Base-by-base conservation (phyloP, 495 filamentous ascomycete species). In the Gamarada debralockiae region DNA sequence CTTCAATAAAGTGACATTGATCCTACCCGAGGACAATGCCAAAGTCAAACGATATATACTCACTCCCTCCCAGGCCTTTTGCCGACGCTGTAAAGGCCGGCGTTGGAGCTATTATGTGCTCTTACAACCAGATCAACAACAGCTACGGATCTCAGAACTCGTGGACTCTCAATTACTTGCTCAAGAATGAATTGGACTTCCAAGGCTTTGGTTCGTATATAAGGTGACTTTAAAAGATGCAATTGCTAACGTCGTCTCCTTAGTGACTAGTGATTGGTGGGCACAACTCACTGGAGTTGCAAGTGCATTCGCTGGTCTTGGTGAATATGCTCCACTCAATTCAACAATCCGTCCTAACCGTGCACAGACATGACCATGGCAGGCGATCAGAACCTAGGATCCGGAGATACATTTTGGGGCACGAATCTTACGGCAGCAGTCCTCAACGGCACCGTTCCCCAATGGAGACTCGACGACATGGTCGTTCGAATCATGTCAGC, bases 381-480 rank as follows among this genome's bases (percentile, higher is more conserved):
- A 34, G 92, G 93, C 54, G 93, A 98, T 61, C 79, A 84, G 6
- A 52, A 64, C 29, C 92, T 96, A 66, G 77, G 86, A 61, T 82
- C 76, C 21, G 87, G 83, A 20, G 51, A 55, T 24, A 85, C 87
- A 20, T 96, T 76, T 74, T 97, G 86, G 85, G 92, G 92, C 13
- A 70, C 84, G 22, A 97, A 96, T 68, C 75, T 97, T 53, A 90
- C 93, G 0, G 66, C 91, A 44, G 85, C 86, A 5, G 85, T 96
- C 8, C 71, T 96, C 51, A 98, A 98, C 63, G 91, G 91, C 17
- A 93, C 90, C 1, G 74, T 96, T 40, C 92, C 93, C 0, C 82
- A 89, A 65, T 97, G 88, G 82, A 85, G 93, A 53, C 59, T 98
- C 23, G 90, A 96, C 62, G 93, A 98, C 63, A 95, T 95, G 89